Percentiles rank a stretch among this genome's conserved stretches.
phyloP scores from a whole-genome alignment of 345 rosid genomes.

The Murraya koenigii region DNA sequence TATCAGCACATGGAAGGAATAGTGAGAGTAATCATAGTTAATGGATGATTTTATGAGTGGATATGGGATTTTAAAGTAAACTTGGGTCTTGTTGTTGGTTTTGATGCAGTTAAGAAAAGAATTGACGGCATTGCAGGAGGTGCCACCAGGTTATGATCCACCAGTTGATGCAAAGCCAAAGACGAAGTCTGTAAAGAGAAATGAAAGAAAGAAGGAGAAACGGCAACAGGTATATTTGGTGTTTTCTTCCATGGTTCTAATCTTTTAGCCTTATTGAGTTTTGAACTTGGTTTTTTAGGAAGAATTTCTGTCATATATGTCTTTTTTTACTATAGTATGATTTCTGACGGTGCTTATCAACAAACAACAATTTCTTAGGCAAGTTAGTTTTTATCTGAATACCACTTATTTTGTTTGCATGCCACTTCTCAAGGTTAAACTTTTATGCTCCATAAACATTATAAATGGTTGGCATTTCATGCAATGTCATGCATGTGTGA shows the following conservation, averaged over 20 bases:
- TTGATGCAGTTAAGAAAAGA: conserved; percentile 74
- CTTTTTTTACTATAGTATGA: neutral
- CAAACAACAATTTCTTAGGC: neutral
- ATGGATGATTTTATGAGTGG: neutral
- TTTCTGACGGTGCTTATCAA: neutral
- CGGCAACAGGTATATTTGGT: conserved; percentile 55
- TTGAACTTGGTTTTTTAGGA: neutral
- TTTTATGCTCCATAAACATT: neutral
- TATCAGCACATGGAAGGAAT: neutral
- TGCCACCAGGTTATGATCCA: conserved; percentile 85
- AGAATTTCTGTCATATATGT: neutral
- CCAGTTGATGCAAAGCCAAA: conserved; percentile 60
- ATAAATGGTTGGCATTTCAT: neutral
- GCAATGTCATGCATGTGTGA: neutral
- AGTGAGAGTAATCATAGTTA: neutral
- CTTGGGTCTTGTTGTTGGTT: neutral
- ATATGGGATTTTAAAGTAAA: neutral
- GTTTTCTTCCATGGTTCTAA: neutral
- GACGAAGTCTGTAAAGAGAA: conserved; percentile 75
- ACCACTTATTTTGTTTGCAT: too few species aligned
- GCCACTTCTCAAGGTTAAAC: neutral
- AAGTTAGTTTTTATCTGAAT: neutral
- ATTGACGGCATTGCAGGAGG: conserved; percentile 49
- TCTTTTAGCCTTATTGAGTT: neutral
- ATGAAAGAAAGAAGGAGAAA: conserved; percentile 93